Base-by-base conservation (phyloP, 495 filamentous ascomycete genomes). In the Apiosordaria backusii region DNA sequence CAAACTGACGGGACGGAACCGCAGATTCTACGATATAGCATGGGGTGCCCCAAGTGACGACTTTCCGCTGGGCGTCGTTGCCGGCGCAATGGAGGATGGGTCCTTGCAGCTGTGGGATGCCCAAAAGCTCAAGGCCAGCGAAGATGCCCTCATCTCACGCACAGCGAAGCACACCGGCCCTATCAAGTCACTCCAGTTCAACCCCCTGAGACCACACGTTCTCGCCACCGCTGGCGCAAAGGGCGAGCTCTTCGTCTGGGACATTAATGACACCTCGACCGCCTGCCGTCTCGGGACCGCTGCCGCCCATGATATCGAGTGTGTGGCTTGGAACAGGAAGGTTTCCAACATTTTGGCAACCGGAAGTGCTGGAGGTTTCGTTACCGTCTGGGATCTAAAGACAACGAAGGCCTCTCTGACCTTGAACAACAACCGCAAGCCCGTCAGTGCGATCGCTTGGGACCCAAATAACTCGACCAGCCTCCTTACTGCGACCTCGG, bases 321-420 rank as follows among this genome's bases (percentile, higher is more conserved):
- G 92, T 65, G 80, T 98, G 71, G 94, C 97, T 69, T 99, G 95
- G 95, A 99, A 99, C 80, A 93, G 93, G 72, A 98, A 97, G 81
- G 93, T 97, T 50, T 83, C 93, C 22, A 93, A 99, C 77, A 99
- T 99, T 72, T 78, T 98, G 66, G 96, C 92, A 26, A 97, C 95
- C 15, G 95, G 95, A 68, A 93, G 94, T 74, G 92, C 87, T 69
- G 95, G 92, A 21, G 95, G 95, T 13, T 97, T 97, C 72, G 93
- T 98, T 26, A 97, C 95, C 13, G 93, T 99, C 3, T 99, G 95
- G 95, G 95, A 99, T 82, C 86, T 98, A 54, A 97, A 96, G 82
- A 90, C 89, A 0, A 97, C 96, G 85, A 97, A 94, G 79, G 93
- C 97, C 70, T 97, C 92, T 62, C 80, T 99, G 76, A 97, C 93